phyloP scores from a whole-genome alignment of 768 basidiomycete genomes.

The Multifurca ochricompacta region DNA sequence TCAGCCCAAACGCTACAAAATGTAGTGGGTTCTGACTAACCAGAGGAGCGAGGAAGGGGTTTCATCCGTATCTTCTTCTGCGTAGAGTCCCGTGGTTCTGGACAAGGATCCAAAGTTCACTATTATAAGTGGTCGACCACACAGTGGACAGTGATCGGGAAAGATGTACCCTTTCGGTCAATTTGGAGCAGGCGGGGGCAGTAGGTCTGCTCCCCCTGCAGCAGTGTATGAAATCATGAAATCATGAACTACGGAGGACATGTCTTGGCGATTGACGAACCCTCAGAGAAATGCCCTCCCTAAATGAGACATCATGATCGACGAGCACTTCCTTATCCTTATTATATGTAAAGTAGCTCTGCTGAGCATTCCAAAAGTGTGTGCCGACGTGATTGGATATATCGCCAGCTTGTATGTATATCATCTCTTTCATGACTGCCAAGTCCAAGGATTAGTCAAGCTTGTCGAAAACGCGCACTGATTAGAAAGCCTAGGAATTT shows the following conservation, averaged over 20 bases:
- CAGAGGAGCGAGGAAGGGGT: not conserved
- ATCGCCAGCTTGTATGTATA: constrained; percentile 69
- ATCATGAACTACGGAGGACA: constrained; percentile 9
- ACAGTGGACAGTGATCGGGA: not conserved
- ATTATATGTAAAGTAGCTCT: constrained; percentile 50
- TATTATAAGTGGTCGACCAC: constrained; percentile 24
- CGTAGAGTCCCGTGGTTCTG: constrained; percentile 34
- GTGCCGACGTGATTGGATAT: constrained; percentile 62
- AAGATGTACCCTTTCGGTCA: constrained; percentile 53
- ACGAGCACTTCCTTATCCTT: constrained; percentile 31
- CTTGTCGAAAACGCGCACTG: not conserved
- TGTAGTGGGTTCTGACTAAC: not conserved
- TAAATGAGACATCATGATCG: constrained; percentile 55
- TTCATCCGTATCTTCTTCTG: constrained; percentile 25
- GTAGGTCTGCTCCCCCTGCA: constrained; percentile 39
- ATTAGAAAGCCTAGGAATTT: not conserved
- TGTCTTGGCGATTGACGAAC: constrained; percentile 31
- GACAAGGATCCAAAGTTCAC: constrained; percentile 61
- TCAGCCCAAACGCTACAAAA: not conserved
- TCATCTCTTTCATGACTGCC: constrained; percentile 59
- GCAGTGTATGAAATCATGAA: not conserved
- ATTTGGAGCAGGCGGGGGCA: constrained; percentile 61
- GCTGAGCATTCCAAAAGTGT: constrained; percentile 80
- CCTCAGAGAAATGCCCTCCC: constrained; percentile 45
- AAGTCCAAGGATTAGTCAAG: not conserved